Conservation (phyloP, 1,284 basidiomycete genomes). For the Leccinum pachyderme region DNA sequence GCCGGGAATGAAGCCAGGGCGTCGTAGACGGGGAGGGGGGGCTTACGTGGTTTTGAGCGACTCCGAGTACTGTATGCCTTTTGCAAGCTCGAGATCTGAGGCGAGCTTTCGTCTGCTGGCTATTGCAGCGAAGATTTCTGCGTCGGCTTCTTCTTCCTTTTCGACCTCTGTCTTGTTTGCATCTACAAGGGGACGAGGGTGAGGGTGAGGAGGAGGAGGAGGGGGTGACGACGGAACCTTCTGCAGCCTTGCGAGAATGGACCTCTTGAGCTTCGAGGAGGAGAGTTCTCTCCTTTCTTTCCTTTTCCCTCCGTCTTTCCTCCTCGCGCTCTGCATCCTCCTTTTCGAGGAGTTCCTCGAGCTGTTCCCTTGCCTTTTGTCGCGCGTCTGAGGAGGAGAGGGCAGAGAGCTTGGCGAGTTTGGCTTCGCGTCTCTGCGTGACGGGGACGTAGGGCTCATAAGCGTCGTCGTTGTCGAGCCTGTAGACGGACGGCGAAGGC, state of each 20-base stretch:
- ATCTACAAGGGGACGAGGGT: conserved; percentile 48
- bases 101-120: conserved; percentile 89
- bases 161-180: conserved; percentile 83
- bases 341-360: conserved; percentile 63
- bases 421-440: conserved; percentile 79
- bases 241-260: conserved; percentile 73
- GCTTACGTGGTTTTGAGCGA: conserved; percentile 78
- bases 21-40: background rate
- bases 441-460: conserved; percentile 90
- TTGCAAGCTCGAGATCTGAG: conserved; percentile 89
- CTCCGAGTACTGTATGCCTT: conserved; percentile 90
- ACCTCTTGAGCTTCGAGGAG: conserved; percentile 93
- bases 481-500: conserved; percentile 57
- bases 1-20: conserved; percentile 9
- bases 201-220: background rate
- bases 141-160: conserved; percentile 85
- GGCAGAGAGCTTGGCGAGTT: conserved; percentile 72
- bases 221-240: conserved; percentile 59
- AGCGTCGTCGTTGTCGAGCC: conserved; percentile 55
- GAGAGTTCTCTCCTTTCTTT: conserved; percentile 80
- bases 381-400: conserved; percentile 54
- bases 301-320: conserved; percentile 68
- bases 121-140: conserved; percentile 88
- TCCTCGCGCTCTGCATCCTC: conserved; percentile 78
- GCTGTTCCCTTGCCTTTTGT: conserved; percentile 48